These are phyloP conservation scores for Pistacia integerrima DNA, from an alignment of 345 rosid species.

Conservation along the genomic window DNA sequence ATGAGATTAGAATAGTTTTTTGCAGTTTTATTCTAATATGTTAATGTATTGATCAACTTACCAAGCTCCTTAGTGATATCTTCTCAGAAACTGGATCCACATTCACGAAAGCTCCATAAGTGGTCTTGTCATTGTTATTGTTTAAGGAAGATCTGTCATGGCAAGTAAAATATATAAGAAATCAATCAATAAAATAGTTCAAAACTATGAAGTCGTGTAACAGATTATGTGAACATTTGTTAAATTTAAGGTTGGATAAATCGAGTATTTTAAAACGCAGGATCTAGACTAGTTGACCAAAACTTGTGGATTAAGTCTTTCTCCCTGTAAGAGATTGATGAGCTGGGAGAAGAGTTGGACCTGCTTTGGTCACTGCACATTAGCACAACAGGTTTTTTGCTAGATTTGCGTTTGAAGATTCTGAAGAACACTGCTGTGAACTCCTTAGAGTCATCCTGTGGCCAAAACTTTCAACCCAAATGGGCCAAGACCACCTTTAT, in stretches of 20 bases:
- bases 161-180: no score
- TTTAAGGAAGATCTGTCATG: slow-evolving; percentile 21
- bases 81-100: slow-evolving; percentile 37
- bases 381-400: slow-evolving; percentile 49
- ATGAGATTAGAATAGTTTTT: no score
- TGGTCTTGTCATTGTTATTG: slow-evolving; percentile 32
- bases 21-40: no score
- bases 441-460: slow-evolving; percentile 53
- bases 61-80: slow-evolving; percentile 48
- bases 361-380: slow-evolving; percentile 90
- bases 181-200: no score
- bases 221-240: no score
- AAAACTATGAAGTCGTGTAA: no score
- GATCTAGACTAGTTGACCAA: no score
- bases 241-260: no score
- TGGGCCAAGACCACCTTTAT: slow-evolving; percentile 61
- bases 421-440: slow-evolving; percentile 57
- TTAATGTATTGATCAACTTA: background rate
- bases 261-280: no score
- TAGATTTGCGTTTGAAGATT: background rate
- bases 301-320: no score
- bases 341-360: slow-evolving; percentile 4
- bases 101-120: slow-evolving; percentile 37
- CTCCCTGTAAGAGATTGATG: background rate
- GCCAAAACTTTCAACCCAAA: slow-evolving; percentile 74